These are phyloP conservation scores for Vachellia collinsii DNA, from an alignment of 306 rosid genomes.

Conservation along the genomic window DNA sequence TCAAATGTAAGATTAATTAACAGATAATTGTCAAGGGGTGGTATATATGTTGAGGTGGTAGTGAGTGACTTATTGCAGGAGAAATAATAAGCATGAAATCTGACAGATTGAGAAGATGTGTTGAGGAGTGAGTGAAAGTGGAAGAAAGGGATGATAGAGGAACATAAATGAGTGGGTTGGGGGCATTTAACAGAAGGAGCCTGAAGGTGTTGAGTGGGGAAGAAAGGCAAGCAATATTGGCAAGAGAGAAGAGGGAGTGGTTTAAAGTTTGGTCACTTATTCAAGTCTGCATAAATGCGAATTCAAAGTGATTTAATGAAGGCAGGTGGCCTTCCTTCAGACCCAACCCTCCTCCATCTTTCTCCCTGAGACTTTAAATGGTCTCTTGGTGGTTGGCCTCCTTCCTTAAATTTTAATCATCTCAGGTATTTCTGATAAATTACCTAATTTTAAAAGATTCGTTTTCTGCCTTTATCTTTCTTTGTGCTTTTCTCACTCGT, in stretches of 20 bases:
- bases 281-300: constrained; percentile 84
- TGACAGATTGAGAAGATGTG: constrained; percentile 45
- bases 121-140: constrained; percentile 33
- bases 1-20: not conserved
- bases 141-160: constrained; percentile 38
- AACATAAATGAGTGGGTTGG: constrained; percentile 66
- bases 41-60: not conserved
- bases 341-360: constrained; percentile 43
- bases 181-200: not conserved
- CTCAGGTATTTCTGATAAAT: not conserved
- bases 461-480: not conserved
- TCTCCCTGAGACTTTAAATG: constrained; percentile 37
- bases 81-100: constrained; percentile 26
- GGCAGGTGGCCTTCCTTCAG: constrained; percentile 74
- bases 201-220: constrained; percentile 32
- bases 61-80: not conserved
- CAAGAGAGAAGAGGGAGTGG: not conserved
- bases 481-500: too few species aligned
- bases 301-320: constrained; percentile 83
- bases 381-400: constrained; percentile 45
- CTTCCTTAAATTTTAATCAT: not conserved
- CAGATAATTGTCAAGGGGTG: not conserved
- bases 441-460: not conserved
- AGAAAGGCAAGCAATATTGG: constrained; percentile 41
- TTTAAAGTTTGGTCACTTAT: constrained; percentile 65